Conservation (phyloP, 2,329 filamentous ascomycete species). For the Pyrenochaeta sp. region DNA sequence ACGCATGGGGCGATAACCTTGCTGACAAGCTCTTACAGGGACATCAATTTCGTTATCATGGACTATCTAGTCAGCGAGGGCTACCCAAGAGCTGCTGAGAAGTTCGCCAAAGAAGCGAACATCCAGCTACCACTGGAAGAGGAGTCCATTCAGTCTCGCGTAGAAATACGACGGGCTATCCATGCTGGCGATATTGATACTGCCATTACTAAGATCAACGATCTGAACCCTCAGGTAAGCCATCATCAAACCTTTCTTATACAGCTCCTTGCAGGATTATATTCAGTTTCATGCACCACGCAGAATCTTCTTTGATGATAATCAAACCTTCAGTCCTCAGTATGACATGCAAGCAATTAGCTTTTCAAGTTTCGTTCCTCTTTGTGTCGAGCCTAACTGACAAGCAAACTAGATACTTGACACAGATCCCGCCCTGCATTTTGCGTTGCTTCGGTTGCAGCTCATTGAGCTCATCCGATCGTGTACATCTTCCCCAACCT, state of each 20-base stretch:
- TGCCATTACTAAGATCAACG: slow-evolving; percentile 88
- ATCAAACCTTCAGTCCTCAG: slow-evolving; percentile 82
- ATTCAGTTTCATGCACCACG: slow-evolving; percentile 99
- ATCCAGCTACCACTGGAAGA: slow-evolving; percentile 76
- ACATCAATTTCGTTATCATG: slow-evolving; percentile 94
- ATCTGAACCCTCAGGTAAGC: slow-evolving; percentile 88
- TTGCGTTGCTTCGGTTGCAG: slow-evolving; percentile 87
- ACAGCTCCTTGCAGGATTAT: slow-evolving; percentile 80
- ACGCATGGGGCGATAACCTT: slow-evolving; percentile 7
- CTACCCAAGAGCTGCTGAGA: slow-evolving; percentile 89
- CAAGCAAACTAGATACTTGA: slow-evolving; percentile 77
- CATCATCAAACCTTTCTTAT: not conserved
- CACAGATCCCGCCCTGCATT: slow-evolving; percentile 82
- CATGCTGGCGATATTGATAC: slow-evolving; percentile 84
- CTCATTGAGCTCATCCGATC: slow-evolving; percentile 90
- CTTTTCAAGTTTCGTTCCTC: slow-evolving; percentile 9
- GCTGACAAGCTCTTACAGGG: slow-evolving; percentile 64
- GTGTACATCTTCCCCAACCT: slow-evolving; percentile 71
- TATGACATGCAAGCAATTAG: slow-evolving; percentile 66
- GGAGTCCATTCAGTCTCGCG: slow-evolving; percentile 77
- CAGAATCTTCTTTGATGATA: slow-evolving; percentile 94
- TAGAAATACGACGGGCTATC: slow-evolving; percentile 85
- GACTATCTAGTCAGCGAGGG: slow-evolving; percentile 97
- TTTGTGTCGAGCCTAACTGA: slow-evolving; percentile 31
- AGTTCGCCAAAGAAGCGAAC: slow-evolving; percentile 94